Conservation (phyloP, 148 eudicot species). For the Rhododendron molle region DNA sequence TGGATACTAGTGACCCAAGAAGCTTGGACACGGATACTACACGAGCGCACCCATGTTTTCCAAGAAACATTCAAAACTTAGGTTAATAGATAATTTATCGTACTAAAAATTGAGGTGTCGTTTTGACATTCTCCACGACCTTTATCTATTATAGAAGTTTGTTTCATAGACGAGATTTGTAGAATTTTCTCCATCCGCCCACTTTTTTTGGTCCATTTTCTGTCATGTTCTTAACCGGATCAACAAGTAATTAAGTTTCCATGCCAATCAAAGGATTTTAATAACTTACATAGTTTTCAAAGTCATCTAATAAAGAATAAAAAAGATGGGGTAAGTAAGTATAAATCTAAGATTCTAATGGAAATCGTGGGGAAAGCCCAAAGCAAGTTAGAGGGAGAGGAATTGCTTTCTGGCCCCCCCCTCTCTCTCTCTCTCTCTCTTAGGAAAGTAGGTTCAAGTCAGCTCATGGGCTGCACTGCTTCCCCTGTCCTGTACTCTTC, state of each 20-base stretch:
- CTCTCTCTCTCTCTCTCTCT: not conserved
- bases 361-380: not conserved
- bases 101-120: not conserved
- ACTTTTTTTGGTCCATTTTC: not conserved
- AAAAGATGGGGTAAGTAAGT: not conserved
- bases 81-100: not conserved
- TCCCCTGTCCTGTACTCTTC: not conserved
- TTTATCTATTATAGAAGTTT: not conserved
- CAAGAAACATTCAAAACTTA: not conserved
- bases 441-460: not conserved
- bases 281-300: not conserved
- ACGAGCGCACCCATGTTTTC: not conserved
- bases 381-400: not conserved
- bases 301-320: not conserved
- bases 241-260: not conserved
- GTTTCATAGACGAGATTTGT: not conserved
- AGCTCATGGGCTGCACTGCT: not conserved
- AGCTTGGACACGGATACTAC: not conserved
- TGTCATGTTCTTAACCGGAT: not conserved
- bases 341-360: not conserved
- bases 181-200: not conserved
- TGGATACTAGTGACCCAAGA: not conserved
- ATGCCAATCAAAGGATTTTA: not conserved
- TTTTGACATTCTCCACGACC: not conserved
- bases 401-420: not conserved